Conservation (phyloP, 129 eudicot species). For the Flaveria robusta region DNA sequence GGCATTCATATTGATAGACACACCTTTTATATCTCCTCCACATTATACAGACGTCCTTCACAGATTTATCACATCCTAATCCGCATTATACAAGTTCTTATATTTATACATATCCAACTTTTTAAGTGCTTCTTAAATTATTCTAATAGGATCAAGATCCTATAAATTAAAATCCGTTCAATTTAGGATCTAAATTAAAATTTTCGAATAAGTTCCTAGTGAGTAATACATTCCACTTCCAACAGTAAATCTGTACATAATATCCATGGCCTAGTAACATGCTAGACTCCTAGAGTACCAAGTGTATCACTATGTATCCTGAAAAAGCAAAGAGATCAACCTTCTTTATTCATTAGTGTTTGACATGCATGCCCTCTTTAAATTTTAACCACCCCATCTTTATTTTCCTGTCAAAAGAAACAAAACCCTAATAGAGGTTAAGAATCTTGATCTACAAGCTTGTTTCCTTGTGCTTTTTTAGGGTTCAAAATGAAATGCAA, state of each 20-base stretch:
- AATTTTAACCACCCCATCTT: constrained; percentile 25
- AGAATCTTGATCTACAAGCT: constrained; percentile 41
- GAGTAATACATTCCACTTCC: background rate
- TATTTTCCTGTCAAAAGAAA: constrained; percentile 33
- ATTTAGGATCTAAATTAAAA: background rate
- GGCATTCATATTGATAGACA: too few relatives aligned
- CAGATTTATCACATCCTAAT: too few relatives aligned
- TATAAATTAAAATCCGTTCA: too few relatives aligned
- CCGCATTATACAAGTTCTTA: too few relatives aligned
- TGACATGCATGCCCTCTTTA: constrained; percentile 41
- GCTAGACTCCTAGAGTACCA: constrained; percentile 25
- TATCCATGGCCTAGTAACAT: constrained; percentile 4
- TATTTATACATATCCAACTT: too few relatives aligned
- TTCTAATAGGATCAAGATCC: too few relatives aligned
- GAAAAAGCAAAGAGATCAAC: constrained; percentile 37
- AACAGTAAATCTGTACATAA: constrained; percentile 4
- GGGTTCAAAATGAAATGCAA: constrained; percentile 44
- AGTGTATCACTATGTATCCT: constrained; percentile 34
- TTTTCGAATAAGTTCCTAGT: background rate
- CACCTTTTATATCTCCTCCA: too few relatives aligned
- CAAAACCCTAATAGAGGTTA: constrained; percentile 40
- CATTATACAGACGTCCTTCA: too few relatives aligned
- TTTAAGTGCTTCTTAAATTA: too few relatives aligned
- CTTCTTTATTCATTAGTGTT: constrained; percentile 41
- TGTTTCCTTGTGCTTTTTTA: constrained; percentile 42